These are phyloP conservation scores for Cryptosporidium andersoni DNA, from an alignment of 169 alveolate genomes.

Conservation along the genomic window DNA sequence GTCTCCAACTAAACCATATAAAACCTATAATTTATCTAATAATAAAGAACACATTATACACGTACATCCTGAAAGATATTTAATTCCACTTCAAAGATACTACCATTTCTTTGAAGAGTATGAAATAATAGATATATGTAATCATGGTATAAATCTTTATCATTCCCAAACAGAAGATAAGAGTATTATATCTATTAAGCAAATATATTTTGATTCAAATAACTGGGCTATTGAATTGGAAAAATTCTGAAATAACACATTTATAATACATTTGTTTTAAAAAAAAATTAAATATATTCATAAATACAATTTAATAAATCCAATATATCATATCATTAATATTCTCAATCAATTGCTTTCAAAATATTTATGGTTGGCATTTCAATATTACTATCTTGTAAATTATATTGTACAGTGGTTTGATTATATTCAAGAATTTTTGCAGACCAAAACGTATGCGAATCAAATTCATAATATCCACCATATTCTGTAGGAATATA, in stretches of 20 bases:
- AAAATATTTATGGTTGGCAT: background rate
- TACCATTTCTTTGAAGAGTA: slow-evolving; percentile 51
- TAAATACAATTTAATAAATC: background rate
- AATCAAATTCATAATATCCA: slow-evolving; percentile 44
- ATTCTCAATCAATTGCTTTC: background rate
- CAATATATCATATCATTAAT: background rate
- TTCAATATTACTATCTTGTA: background rate
- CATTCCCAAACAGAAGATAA: background rate
- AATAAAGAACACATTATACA: background rate
- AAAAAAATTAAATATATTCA: background rate
- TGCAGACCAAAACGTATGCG: slow-evolving; percentile 37
- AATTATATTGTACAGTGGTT: background rate
- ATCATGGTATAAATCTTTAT: slow-evolving; percentile 23
- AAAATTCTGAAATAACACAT: background rate
- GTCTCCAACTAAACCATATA: too few species aligned
- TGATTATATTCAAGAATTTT: slow-evolving; percentile 16
- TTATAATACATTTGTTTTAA: background rate
- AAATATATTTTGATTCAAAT: slow-evolving; percentile 60
- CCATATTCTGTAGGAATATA: slow-evolving; percentile 54
- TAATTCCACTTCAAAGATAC: slow-evolving; percentile 45
- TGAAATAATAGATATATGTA: slow-evolving; percentile 50
- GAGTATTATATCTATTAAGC: background rate
- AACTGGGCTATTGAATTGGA: slow-evolving; percentile 62
- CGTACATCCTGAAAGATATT: slow-evolving; percentile 56
- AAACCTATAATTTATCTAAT: too few species aligned